Base-by-base conservation (phyloP, 805 yeast species). In the Cyberlindnera mycetangii region DNA sequence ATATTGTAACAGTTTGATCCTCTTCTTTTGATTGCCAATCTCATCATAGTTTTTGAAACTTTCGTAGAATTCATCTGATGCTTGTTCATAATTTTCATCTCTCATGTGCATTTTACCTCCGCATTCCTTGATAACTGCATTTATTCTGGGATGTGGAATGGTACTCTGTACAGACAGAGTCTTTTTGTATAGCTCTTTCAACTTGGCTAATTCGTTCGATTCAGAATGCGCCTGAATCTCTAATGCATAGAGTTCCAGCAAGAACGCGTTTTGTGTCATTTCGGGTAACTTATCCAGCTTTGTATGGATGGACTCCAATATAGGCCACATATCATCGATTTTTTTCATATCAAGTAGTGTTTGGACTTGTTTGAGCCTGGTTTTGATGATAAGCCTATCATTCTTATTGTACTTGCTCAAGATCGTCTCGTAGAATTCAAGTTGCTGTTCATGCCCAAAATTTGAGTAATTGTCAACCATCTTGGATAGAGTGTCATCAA, bases 101-200 rank as follows among this genome's bases (percentile, higher is more conserved):
- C 75, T 69, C 72, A 85, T 79, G 39, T 76, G 74, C 50, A 86
- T 71, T 42, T 79, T 74, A 2, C 89, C 95, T 0, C 89, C 87
- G 51, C 88, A 81, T 59, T 86, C 92, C 49, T 79, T 74, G 20
- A 87, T 75, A n/a, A 83, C 75, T 1, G 92, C 96, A 61, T 81
- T 69, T 21, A 84, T 79, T 38, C 75, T 69, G 1, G 95, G 89
- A 56, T 88, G 95, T 1, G 89, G 85, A 3, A 85, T 81, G 2
- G 87, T 85, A 0, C 81, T 69, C 7, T 76, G 73, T 17, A 81
- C 67, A 6, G 61, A 51, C n/a, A 67, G 51, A 0, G 83, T 69
- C 48, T 76, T 66, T 21, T 68, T 62, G 51, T 83, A 78, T 17
- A 81, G 66, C 39, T 71, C 66, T 42, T 70, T 69, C 34, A 84